Evolutionary conservation across 768 basidiomycete species (phyloP).

Genomic region (Gloeopeniophorella convolvens): DNA sequence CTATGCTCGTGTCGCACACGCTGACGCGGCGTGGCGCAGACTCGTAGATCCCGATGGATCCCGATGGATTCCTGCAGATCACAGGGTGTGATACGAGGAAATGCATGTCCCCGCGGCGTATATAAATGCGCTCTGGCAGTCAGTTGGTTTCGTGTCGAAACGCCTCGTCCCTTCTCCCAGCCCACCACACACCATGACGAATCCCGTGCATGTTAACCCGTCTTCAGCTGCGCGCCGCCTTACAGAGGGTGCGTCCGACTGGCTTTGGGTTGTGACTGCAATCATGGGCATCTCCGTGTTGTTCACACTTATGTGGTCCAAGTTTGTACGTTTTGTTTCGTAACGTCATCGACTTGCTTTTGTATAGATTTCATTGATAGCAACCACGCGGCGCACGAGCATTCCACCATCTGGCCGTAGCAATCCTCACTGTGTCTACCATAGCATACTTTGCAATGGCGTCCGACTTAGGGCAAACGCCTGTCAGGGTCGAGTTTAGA

Average conservation of each 20-base stretch:
- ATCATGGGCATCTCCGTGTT: constrained; percentile 42
- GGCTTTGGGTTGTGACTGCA: constrained; percentile 50
- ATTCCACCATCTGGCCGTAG: constrained; percentile 44
- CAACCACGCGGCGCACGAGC: constrained; percentile 36
- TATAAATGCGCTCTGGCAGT: no score
- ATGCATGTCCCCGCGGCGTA: no score
- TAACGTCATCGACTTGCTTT: background rate
- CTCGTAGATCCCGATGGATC: no score
- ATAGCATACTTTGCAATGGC: constrained; percentile 53
- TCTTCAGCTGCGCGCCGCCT: constrained; percentile 34
- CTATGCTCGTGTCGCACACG: no score
- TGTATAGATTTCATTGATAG: constrained; percentile 20
- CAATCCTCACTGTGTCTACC: constrained; percentile 40
- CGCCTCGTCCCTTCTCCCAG: background rate
- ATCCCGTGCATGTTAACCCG: constrained; percentile 31
- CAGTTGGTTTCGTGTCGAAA: no score
- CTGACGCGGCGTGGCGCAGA: no score
- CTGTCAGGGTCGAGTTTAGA: constrained; percentile 38
- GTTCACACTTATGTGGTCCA: constrained; percentile 34
- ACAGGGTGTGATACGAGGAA: no score
- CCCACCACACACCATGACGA: background rate
- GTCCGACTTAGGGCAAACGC: constrained; percentile 44
- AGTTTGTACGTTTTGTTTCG: constrained; percentile 24
- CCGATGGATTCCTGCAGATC: no score
- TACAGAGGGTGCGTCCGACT: constrained; percentile 42